Evolutionary conservation across 257 asterid genomes (phyloP).

Genomic region (Solanum lignicaule): DNA sequence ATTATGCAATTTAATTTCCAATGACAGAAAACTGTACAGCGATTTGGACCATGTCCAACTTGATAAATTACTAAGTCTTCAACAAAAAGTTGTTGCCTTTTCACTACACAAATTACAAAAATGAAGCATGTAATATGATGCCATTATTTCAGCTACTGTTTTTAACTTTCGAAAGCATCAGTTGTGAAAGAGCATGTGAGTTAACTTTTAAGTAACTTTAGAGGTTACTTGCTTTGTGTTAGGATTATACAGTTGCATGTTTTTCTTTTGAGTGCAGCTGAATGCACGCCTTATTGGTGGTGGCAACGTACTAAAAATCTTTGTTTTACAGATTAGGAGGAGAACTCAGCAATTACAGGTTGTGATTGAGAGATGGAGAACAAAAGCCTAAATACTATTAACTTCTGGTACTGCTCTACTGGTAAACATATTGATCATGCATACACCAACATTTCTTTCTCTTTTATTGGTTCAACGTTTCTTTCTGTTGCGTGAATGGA

Average conservation of each 20-base stretch:
- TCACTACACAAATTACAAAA: neutral
- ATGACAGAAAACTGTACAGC: neutral
- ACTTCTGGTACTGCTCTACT: neutral
- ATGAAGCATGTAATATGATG: neutral
- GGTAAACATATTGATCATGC: neutral
- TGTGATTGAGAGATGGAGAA: constrained; percentile 65
- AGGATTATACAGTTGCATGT: neutral
- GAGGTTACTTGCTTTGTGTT: neutral
- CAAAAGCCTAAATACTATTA: constrained; percentile 16
- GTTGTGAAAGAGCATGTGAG: neutral
- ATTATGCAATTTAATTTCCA: neutral
- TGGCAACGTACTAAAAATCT: neutral
- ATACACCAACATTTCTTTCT: neutral
- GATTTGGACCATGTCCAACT: neutral
- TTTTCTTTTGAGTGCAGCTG: neutral
- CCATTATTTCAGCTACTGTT: neutral
- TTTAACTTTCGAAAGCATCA: neutral
- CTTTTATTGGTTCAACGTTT: neutral
- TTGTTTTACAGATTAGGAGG: constrained; percentile 39
- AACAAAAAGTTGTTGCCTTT: neutral
- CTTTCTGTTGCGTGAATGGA: neutral
- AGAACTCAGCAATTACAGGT: constrained; percentile 46
- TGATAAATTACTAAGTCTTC: neutral
- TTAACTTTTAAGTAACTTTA: neutral
- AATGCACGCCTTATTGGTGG: neutral